phyloP scores from a whole-genome alignment of 176 grass and related monocot genomes.

The Paspalum notatum region DNA sequence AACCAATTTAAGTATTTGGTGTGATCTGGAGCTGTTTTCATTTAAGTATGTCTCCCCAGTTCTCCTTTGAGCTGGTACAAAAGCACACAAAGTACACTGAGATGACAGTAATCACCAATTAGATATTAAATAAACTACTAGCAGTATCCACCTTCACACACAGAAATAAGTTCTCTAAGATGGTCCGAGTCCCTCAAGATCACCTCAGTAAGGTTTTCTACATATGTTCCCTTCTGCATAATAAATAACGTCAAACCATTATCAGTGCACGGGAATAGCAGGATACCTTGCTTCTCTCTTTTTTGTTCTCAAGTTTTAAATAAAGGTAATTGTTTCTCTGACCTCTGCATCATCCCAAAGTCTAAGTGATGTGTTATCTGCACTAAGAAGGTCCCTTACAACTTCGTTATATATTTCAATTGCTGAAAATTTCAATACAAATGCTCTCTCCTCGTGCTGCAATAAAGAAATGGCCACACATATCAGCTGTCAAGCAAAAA shows the following conservation, averaged over 20 bases:
- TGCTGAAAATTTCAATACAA: conserved; percentile 92
- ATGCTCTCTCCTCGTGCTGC: conserved; percentile 95
- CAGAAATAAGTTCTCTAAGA: conserved; percentile 79
- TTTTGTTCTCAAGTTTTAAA: neutral
- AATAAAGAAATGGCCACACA: conserved; percentile 23
- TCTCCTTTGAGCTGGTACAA: conserved; percentile 76
- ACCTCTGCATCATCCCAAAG: conserved; percentile 96
- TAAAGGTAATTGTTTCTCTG: conserved; percentile 24
- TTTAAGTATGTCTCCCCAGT: conserved; percentile 88
- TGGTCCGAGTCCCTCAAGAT: conserved; percentile 74
- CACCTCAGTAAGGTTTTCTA: conserved; percentile 85
- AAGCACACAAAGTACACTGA: conserved; percentile 33
- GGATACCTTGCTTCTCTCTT: neutral
- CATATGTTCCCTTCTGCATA: conserved; percentile 77
- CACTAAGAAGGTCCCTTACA: conserved; percentile 83
- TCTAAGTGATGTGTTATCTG: conserved; percentile 65
- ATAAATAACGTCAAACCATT: conserved; percentile 41
- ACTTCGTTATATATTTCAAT: conserved; percentile 97
- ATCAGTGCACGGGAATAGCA: conserved; percentile 23
- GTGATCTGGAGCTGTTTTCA: conserved; percentile 94
- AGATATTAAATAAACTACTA: conserved; percentile 37
- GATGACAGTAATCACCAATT: conserved; percentile 21
- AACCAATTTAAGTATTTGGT: conserved; percentile 95
- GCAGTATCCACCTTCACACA: conserved; percentile 77
- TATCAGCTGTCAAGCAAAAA: conserved; percentile 7